phyloP scores from a whole-genome alignment of 495 filamentous ascomycete species.

The Neurospora cerealis region DNA sequence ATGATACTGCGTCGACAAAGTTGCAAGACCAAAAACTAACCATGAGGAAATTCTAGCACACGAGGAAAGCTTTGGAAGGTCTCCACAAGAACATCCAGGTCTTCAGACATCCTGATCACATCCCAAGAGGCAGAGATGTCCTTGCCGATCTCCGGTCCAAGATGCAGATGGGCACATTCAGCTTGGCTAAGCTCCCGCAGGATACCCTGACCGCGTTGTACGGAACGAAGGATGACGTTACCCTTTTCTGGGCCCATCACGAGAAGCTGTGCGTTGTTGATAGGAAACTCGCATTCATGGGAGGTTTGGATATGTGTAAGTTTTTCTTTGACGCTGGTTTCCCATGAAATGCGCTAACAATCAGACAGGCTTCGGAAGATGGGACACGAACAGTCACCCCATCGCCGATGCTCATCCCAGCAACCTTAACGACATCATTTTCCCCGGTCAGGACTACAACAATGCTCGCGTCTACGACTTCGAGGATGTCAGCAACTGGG shows the following conservation, averaged over 20 bases:
- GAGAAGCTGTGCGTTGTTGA: slow-evolving; percentile 89
- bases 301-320: slow-evolving; percentile 58
- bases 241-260: slow-evolving; percentile 93
- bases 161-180: slow-evolving; percentile 35
- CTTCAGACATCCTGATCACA: slow-evolving; percentile 86
- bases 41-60: slow-evolving; percentile 45
- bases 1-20: slow-evolving; percentile 4
- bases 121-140: slow-evolving; percentile 55
- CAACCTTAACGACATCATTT: slow-evolving; percentile 63
- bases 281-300: slow-evolving; percentile 79
- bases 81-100: slow-evolving; percentile 83
- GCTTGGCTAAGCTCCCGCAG: slow-evolving; percentile 47
- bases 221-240: slow-evolving; percentile 64
- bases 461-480: slow-evolving; percentile 86
- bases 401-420: slow-evolving; percentile 79
- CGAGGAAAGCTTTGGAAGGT: slow-evolving; percentile 69
- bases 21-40: not conserved
- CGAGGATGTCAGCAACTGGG: slow-evolving; percentile 69
- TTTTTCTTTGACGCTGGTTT: not conserved
- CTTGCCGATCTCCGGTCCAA: slow-evolving; percentile 27
- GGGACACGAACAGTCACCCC: slow-evolving; percentile 60
- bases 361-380: slow-evolving; percentile 45
- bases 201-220: slow-evolving; percentile 69
- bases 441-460: slow-evolving; percentile 92
- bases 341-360: slow-evolving; percentile 4